A percentile compares a stretch with the other conserved stretches of the same genome.
These are phyloP conservation scores for Rhizopogon roseolus DNA, from an alignment of 768 basidiomycete genomes.

Conservation along the genomic window DNA sequence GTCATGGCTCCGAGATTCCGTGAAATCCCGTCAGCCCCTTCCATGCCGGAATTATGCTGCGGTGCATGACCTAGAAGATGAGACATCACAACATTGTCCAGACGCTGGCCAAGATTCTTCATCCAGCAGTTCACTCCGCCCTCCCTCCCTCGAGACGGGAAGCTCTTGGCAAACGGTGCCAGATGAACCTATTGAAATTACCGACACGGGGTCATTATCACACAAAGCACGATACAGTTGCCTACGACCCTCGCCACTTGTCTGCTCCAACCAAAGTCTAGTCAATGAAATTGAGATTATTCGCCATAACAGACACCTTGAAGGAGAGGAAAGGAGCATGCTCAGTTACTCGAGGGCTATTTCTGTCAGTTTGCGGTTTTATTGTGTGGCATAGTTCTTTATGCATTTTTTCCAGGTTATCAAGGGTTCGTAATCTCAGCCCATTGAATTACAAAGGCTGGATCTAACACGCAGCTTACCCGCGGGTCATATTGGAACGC, in stretches of 20 bases:
- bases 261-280: constrained; percentile 65
- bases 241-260: constrained; percentile 57
- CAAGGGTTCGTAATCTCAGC: constrained; percentile 35
- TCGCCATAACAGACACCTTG: constrained; percentile 52
- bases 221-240: constrained; percentile 48
- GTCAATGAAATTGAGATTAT: constrained; percentile 56
- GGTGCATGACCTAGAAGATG: constrained; percentile 42
- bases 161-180: constrained; percentile 13
- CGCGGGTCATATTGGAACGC: constrained; percentile 33
- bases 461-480: constrained; percentile 38
- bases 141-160: not conserved
- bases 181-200: constrained; percentile 5
- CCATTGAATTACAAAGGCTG: not conserved
- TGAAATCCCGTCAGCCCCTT: constrained; percentile 35
- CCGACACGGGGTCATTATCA: constrained; percentile 16
- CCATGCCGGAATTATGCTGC: constrained; percentile 57
- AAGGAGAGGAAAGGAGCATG: constrained; percentile 63
- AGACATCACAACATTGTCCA: constrained; percentile 42
- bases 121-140: not conserved
- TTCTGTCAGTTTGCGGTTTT: constrained; percentile 40
- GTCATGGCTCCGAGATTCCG: constrained; percentile 63
- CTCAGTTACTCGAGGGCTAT: constrained; percentile 72
- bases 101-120: constrained; percentile 9
- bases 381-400: not conserved
- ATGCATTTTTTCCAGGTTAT: constrained; percentile 29